Percentiles rank a stretch among this genome's conserved stretches.
Conservation (phyloP, 2,329 filamentous ascomycete genomes). For the Cladophialophora exuberans region DNA sequence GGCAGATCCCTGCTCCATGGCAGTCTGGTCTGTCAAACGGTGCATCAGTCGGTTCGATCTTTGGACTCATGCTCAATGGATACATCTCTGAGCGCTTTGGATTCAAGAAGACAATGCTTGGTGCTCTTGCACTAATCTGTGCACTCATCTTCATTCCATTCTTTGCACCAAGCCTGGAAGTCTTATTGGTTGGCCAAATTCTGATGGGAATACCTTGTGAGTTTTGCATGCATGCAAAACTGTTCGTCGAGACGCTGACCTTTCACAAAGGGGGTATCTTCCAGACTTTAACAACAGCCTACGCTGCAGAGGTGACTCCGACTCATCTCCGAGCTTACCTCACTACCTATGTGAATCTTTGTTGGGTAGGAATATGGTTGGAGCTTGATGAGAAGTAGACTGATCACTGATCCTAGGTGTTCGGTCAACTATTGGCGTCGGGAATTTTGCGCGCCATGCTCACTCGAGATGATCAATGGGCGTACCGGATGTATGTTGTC, state of each 20-base stretch:
- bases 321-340: conserved; percentile 36
- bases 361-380: conserved; percentile 1
- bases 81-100: conserved; percentile 41
- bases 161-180: conserved; percentile 41
- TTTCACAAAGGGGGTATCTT: conserved; percentile 36
- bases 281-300: conserved; percentile 38
- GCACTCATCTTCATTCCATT: conserved; percentile 42
- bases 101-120: conserved; percentile 33
- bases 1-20: conserved; percentile 15
- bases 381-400: neutral
- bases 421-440: conserved; percentile 41
- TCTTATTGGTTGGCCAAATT: conserved; percentile 39
- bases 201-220: conserved; percentile 35
- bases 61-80: conserved; percentile 38
- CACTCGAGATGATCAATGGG: conserved; percentile 35
- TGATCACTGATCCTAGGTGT: conserved; percentile 27
- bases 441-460: conserved; percentile 38
- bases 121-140: conserved; percentile 27
- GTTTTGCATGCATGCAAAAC: neutral
- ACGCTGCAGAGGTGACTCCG: conserved; percentile 43
- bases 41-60: conserved; percentile 34
- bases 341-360: conserved; percentile 39
- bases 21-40: conserved; percentile 34
- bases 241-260: neutral
- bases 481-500: conserved; percentile 34